Conservation (phyloP, 1,284 basidiomycete genomes). For the Inonotus obliquus region DNA sequence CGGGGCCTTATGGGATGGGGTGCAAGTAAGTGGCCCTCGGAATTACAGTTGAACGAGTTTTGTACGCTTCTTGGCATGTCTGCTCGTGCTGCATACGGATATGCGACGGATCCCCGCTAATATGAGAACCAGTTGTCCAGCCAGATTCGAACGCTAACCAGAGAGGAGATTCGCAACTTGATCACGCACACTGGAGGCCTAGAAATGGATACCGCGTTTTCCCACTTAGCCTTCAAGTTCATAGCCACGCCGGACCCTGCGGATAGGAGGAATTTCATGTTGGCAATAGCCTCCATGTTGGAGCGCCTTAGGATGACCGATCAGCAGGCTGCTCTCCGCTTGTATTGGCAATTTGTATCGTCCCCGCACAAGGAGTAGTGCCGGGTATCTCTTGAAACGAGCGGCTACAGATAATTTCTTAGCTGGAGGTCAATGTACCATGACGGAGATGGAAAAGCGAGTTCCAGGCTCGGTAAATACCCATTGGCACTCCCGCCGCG, state of each 20-base stretch:
- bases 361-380: neutral
- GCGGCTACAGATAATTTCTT: neutral
- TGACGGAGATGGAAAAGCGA: neutral
- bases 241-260: neutral
- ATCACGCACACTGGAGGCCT: neutral
- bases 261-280: neutral
- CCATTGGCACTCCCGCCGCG: neutral
- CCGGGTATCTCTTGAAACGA: neutral
- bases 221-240: neutral
- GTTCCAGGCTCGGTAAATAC: neutral
- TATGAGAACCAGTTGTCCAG: neutral
- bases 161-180: neutral
- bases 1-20: neutral
- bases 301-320: neutral
- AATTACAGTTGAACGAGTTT: neutral
- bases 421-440: neutral
- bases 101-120: neutral
- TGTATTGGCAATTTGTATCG: neutral
- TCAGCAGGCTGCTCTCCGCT: neutral
- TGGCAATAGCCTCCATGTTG: neutral
- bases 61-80: neutral
- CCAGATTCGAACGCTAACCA: neutral
- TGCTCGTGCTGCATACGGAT: neutral
- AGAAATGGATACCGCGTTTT: neutral
- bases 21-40: neutral